Conservation (phyloP, 768 basidiomycete species). For the Leccinum olivaceopallidum region DNA sequence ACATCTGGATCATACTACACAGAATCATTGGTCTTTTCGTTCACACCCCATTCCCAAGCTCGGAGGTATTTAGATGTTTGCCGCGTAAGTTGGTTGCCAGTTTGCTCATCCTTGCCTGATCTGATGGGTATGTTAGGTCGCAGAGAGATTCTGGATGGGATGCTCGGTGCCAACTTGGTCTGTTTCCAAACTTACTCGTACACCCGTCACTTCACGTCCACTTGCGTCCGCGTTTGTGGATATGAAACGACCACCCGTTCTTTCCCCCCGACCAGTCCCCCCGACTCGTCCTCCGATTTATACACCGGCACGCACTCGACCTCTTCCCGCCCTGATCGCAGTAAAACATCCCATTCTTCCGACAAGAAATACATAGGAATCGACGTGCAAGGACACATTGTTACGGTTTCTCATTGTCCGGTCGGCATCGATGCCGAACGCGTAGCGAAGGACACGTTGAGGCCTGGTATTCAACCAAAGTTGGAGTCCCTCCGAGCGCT, state of each 20-base stretch:
- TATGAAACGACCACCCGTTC: slow-evolving; percentile 67
- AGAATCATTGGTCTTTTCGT: slow-evolving; percentile 86
- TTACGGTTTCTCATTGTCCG: slow-evolving; percentile 84
- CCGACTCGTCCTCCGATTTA: slow-evolving; percentile 10
- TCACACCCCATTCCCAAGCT: slow-evolving; percentile 97
- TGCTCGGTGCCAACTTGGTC: slow-evolving; percentile 95
- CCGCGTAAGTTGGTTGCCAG: slow-evolving; percentile 57
- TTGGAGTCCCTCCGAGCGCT: slow-evolving; percentile 77
- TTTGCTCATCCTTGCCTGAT: background rate
- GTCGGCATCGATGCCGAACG: slow-evolving; percentile 95
- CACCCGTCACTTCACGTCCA: slow-evolving; percentile 91
- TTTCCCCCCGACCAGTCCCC: slow-evolving; percentile 1
- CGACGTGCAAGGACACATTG: slow-evolving; percentile 85
- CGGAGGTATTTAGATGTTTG: slow-evolving; percentile 92
- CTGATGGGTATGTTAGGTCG: slow-evolving; percentile 49
- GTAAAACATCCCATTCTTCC: background rate
- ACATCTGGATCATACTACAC: background rate
- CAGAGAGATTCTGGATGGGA: slow-evolving; percentile 94
- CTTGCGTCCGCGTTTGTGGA: slow-evolving; percentile 94
- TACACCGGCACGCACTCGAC: background rate
- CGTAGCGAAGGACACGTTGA: slow-evolving; percentile 78
- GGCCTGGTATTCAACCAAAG: slow-evolving; percentile 88
- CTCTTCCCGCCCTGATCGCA: slow-evolving; percentile 10
- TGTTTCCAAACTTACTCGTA: slow-evolving; percentile 99
- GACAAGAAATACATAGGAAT: slow-evolving; percentile 45